Evolutionary conservation across 441 rosid species (phyloP).

Genomic region (Euphorbia celastroides): DNA sequence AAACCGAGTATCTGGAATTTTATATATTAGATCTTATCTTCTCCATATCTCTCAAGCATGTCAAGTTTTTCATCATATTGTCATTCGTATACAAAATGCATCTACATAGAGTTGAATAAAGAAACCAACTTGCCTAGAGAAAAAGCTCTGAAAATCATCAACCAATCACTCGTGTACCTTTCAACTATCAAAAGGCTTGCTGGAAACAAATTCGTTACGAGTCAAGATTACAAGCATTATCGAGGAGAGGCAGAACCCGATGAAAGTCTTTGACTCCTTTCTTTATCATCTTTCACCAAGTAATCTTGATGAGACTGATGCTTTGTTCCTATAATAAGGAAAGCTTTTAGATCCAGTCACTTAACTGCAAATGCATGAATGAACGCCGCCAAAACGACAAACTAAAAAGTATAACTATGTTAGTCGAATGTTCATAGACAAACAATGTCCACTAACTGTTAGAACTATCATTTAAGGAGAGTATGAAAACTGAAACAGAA

Average conservation of each 20-base stretch:
- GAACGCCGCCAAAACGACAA: not conserved
- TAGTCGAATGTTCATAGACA: not conserved
- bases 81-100: too few relatives aligned
- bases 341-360: not conserved
- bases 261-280: slow-evolving; percentile 62
- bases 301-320: slow-evolving; percentile 86
- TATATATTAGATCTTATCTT: not conserved
- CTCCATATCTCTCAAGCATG: not conserved
- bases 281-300: slow-evolving; percentile 76
- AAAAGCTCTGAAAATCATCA: too few relatives aligned
- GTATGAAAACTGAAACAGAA: not conserved
- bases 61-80: not conserved
- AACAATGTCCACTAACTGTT: not conserved
- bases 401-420: not conserved
- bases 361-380: not conserved
- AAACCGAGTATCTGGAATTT: not conserved
- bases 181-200: not conserved
- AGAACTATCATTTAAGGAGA: not conserved
- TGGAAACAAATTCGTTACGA: not conserved
- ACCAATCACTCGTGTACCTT: not conserved
- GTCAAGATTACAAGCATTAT: slow-evolving; percentile 19
- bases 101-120: too few relatives aligned
- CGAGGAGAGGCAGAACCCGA: slow-evolving; percentile 41
- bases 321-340: slow-evolving; percentile 45
- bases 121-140: too few relatives aligned